Percentiles rank a stretch among this genome's conserved stretches.
Conservation (phyloP, 164 flowering plant genomes). For the Vitis amurensis region DNA sequence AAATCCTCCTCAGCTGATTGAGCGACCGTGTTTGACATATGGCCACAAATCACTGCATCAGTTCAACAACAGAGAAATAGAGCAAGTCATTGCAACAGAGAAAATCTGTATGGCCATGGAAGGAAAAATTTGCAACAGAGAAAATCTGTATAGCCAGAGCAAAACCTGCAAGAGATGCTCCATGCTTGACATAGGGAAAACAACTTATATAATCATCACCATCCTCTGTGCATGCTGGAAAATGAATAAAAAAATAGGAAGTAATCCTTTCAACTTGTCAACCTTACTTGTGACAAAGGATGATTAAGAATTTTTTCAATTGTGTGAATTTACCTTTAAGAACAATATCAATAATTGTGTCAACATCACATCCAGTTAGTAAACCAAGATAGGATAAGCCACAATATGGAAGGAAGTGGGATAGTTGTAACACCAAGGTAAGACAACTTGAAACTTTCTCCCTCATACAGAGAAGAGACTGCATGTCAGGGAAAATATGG, state of each 20-base stretch:
- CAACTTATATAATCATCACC: slow-evolving; percentile 46
- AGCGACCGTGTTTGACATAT: slow-evolving; percentile 52
- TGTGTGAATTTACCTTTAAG: slow-evolving; percentile 44
- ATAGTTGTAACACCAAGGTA: slow-evolving; percentile 40
- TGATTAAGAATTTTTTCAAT: no score
- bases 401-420: slow-evolving; percentile 55
- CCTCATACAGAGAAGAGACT: slow-evolving; percentile 62
- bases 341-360: slow-evolving; percentile 24
- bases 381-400: slow-evolving; percentile 67
- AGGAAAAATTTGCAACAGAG: background rate
- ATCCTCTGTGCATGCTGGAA: slow-evolving; percentile 36
- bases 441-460: slow-evolving; percentile 29
- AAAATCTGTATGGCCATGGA: background rate
- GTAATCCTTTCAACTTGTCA: background rate
- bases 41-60: slow-evolving; percentile 77
- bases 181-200: slow-evolving; percentile 60
- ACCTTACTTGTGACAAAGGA: no score
- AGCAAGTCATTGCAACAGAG: background rate
- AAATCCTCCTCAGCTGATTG: slow-evolving; percentile 56
- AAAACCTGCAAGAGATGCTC: slow-evolving; percentile 80
- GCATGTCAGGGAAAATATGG: slow-evolving; percentile 16
- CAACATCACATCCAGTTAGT: slow-evolving; percentile 59
- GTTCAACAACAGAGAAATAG: slow-evolving; percentile 5
- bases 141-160: background rate
- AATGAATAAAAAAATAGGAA: slow-evolving; percentile 4